phyloP scores from a whole-genome alignment of 495 filamentous ascomycete genomes.

The Cenococcum geophilum region DNA sequence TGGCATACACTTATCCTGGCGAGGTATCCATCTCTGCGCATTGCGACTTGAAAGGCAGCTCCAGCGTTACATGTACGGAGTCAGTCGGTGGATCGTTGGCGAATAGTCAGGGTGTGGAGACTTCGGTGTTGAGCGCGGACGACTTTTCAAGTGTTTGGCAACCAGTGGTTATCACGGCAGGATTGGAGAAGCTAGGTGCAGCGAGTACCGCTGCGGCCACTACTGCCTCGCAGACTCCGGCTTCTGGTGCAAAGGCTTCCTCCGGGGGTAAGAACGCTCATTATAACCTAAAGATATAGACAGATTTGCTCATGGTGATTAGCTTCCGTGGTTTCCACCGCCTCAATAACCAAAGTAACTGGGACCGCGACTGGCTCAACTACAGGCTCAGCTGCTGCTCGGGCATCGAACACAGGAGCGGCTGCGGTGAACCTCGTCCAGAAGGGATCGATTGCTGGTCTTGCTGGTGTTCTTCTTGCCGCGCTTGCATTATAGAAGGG shows the following conservation, averaged over 20 bases:
- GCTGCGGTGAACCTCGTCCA: neutral
- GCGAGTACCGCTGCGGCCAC: neutral
- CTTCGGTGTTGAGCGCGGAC: neutral
- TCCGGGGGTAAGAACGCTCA: neutral
- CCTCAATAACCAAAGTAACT: neutral
- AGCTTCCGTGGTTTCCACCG: neutral
- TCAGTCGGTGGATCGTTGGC: neutral
- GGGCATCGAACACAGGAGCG: neutral
- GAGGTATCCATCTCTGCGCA: neutral
- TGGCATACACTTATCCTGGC: neutral
- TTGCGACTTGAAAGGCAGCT: neutral
- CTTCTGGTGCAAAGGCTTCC: neutral
- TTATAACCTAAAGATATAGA: neutral
- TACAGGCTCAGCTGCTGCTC: neutral
- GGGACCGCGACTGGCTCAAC: neutral
- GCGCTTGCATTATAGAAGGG: neutral
- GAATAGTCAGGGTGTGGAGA: neutral
- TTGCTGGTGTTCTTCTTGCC: neutral
- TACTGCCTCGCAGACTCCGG: neutral
- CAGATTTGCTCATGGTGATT: neutral
- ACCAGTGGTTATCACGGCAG: neutral
- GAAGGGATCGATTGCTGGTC: neutral
- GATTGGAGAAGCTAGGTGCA: neutral
- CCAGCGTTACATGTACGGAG: neutral
- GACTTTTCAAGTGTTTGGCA: neutral